Conservation (phyloP, 2,329 filamentous ascomycete genomes). For the Alternaria sp. region DNA sequence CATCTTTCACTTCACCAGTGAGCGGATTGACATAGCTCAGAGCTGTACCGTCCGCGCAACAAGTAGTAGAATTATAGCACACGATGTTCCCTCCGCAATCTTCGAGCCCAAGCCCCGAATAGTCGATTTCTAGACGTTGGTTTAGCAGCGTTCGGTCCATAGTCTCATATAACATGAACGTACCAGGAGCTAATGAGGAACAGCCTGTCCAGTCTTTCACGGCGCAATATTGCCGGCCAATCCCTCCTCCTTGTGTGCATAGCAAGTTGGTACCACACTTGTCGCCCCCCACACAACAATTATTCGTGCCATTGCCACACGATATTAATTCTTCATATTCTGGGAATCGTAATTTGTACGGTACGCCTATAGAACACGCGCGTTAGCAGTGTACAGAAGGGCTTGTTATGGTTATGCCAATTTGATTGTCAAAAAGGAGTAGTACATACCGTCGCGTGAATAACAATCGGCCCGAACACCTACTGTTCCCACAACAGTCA, state of each 20-base stretch:
- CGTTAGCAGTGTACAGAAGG: background rate
- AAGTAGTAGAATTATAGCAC: background rate
- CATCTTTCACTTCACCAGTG: background rate
- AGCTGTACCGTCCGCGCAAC: background rate
- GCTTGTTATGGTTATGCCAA: background rate
- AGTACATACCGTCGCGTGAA: background rate
- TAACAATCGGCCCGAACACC: background rate
- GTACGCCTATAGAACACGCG: background rate
- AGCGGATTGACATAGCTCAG: background rate
- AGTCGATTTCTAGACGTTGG: background rate
- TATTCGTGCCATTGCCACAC: constrained; percentile 6
- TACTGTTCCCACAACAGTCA: background rate
- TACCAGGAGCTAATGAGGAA: background rate
- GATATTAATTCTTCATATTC: background rate
- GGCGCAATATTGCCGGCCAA: constrained; percentile 7
- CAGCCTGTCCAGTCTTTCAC: background rate
- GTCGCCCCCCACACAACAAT: constrained; percentile 1
- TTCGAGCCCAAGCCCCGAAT: background rate
- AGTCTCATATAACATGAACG: background rate
- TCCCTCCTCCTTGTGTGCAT: background rate
- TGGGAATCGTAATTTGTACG: background rate
- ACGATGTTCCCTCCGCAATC: constrained; percentile 5
- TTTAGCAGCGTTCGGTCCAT: background rate
- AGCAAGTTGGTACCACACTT: constrained; percentile 5
- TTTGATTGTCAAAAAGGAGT: background rate